phyloP scores from a whole-genome alignment of 805 yeast genomes.

The Yarrowia porcina region DNA sequence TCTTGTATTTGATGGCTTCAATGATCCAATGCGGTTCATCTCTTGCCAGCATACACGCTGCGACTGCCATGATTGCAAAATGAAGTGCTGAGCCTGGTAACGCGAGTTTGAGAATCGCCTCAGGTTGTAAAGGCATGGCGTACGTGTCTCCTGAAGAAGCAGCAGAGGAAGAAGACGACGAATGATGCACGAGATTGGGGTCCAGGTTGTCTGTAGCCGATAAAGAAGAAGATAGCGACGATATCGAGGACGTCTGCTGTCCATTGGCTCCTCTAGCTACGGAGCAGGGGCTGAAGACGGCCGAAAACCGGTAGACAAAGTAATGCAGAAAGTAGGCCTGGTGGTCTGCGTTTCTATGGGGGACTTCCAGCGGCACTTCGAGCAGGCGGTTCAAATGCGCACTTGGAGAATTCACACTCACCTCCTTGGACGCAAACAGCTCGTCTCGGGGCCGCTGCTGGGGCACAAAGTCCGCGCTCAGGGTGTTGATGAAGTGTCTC shows the following conservation, averaged over 20 bases:
- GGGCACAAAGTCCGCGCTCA: conserved; percentile 12
- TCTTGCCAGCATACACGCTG: conserved; percentile 1
- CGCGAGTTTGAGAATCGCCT: conserved; percentile 2
- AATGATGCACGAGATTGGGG: neutral
- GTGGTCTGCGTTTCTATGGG: conserved; percentile 8
- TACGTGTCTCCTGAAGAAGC: conserved; percentile 2
- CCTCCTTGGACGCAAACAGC: conserved; percentile 20
- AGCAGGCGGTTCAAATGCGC: conserved; percentile 9
- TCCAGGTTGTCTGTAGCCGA: neutral
- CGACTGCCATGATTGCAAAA: conserved; percentile 13
- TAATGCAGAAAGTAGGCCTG: conserved; percentile 21
- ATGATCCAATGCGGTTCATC: conserved; percentile 19
- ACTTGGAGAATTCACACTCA: conserved; percentile 5
- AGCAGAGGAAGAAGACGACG: no score
- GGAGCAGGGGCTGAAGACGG: conserved; percentile 16
- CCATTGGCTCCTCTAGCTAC: neutral
- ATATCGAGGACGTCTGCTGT: no score
- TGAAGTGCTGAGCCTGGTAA: conserved; percentile 4
- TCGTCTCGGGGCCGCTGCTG: conserved; percentile 15
- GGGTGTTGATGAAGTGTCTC: conserved; percentile 15
- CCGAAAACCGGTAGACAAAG: conserved; percentile 12
- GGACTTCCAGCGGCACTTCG: conserved; percentile 10
- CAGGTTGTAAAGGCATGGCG: conserved; percentile 18
- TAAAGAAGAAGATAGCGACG: neutral
- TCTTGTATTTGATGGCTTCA: conserved; percentile 22